Percentiles rank a stretch among this genome's conserved stretches.
Conservation (phyloP, 495 filamentous ascomycete species). For the Penicillium angulare region DNA sequence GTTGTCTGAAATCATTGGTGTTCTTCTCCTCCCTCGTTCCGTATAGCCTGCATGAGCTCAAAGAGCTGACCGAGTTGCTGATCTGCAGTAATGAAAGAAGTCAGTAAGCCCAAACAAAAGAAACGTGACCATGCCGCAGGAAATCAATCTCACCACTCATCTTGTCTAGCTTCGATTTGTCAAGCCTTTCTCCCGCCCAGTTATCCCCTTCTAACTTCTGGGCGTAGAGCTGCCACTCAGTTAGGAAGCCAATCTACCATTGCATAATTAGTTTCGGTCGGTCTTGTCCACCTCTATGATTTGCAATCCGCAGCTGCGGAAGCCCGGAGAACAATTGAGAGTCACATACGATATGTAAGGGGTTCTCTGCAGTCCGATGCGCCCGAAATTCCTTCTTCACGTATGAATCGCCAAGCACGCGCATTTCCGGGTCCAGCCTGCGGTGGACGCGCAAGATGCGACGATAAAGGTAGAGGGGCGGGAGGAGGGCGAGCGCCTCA, state of each 20-base stretch:
- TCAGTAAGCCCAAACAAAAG: conserved; percentile 6
- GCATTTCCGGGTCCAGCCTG: conserved; percentile 69
- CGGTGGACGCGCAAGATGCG: conserved; percentile 84
- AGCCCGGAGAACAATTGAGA: not conserved
- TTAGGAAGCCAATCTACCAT: conserved; percentile 83
- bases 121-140: not conserved
- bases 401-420: conserved; percentile 85
- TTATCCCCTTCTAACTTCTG: conserved; percentile 83
- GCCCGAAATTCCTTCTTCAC: conserved; percentile 87
- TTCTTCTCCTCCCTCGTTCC: conserved; percentile 45
- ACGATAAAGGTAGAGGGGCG: conserved; percentile 87
- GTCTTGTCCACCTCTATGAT: not conserved
- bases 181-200: conserved; percentile 78
- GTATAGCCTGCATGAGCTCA: conserved; percentile 87
- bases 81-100: conserved; percentile 52
- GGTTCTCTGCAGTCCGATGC: conserved; percentile 82
- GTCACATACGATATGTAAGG: conserved; percentile 75
- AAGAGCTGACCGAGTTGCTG: conserved; percentile 92
- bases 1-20: too few species aligned
- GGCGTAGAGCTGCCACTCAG: conserved; percentile 94
- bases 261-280: too few species aligned
- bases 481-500: conserved; percentile 74
- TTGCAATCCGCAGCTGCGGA: not conserved
- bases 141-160: conserved; percentile 71
- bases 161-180: conserved; percentile 77